Evolutionary conservation across 2,329 filamentous ascomycete species (phyloP).

Genomic region (Cadophora luteo-olivacea): DNA sequence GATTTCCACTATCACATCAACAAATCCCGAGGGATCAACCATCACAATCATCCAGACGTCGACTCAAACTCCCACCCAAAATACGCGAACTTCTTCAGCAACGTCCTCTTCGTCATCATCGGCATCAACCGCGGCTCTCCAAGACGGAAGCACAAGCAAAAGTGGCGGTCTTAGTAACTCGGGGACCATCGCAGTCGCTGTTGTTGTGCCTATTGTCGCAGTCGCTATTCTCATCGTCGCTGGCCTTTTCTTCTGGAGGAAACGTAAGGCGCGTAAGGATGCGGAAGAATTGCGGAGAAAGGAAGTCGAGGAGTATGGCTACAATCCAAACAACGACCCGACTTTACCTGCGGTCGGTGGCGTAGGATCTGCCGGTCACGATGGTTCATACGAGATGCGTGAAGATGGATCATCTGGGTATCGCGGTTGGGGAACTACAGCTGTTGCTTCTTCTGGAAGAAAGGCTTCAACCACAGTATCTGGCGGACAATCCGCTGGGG

Average conservation of each 20-base stretch:
- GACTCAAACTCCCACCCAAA: constrained; percentile 26
- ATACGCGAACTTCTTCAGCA: not conserved
- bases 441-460: constrained; percentile 71
- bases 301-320: constrained; percentile 96
- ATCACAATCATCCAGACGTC: constrained; percentile 32
- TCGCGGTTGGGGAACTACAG: constrained; percentile 90
- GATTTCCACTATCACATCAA: constrained; percentile 26
- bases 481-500: constrained; percentile 63
- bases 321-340: constrained; percentile 96
- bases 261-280: constrained; percentile 82
- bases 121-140: constrained; percentile 37
- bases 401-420: constrained; percentile 83
- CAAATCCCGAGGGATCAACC: constrained; percentile 25
- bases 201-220: constrained; percentile 90
- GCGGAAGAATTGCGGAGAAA: constrained; percentile 89
- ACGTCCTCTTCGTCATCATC: constrained; percentile 33
- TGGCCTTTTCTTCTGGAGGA: constrained; percentile 86
- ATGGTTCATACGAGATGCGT: constrained; percentile 73
- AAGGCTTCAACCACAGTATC: constrained; percentile 92
- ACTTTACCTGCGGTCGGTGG: constrained; percentile 66
- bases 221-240: constrained; percentile 81
- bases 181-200: constrained; percentile 87
- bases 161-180: constrained; percentile 55
- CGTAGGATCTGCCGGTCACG: constrained; percentile 49
- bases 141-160: constrained; percentile 8